phyloP scores from a whole-genome alignment of 768 basidiomycete species.

The Amanita jacksonii region DNA sequence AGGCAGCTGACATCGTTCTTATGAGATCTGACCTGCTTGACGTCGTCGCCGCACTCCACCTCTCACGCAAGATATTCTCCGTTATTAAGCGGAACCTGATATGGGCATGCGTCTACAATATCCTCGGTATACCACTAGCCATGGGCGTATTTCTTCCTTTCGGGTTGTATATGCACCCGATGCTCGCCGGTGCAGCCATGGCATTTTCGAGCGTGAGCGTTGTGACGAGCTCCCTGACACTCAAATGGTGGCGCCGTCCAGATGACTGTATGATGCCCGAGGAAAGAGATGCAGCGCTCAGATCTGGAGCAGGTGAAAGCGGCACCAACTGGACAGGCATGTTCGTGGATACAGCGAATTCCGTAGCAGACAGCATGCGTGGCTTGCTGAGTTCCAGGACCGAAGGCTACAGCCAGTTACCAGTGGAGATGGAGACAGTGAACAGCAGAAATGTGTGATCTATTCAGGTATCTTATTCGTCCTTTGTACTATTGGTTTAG shows the following conservation, averaged over 20 bases:
- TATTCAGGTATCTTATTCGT: neutral
- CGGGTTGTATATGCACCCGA: constrained; percentile 90
- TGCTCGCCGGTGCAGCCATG: constrained; percentile 99
- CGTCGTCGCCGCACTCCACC: constrained; percentile 92
- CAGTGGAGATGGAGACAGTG: constrained; percentile 49
- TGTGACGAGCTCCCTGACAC: constrained; percentile 78
- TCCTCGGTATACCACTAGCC: constrained; percentile 90
- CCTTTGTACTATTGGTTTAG: neutral
- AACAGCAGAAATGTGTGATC: constrained; percentile 5
- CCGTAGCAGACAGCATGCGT: constrained; percentile 27
- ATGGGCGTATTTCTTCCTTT: constrained; percentile 95
- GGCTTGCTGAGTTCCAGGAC: constrained; percentile 31
- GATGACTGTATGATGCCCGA: constrained; percentile 60
- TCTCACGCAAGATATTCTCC: constrained; percentile 79
- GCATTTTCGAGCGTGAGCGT: constrained; percentile 96
- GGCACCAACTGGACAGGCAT: constrained; percentile 33
- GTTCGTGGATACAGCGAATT: constrained; percentile 38
- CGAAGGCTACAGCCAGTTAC: constrained; percentile 56
- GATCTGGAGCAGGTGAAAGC: constrained; percentile 27
- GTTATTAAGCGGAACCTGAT: constrained; percentile 89
- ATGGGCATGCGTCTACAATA: constrained; percentile 95
- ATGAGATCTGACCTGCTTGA: constrained; percentile 97
- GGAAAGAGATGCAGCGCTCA: constrained; percentile 37
- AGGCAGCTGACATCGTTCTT: constrained; percentile 96
- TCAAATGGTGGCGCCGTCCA: constrained; percentile 80